phyloP scores from a whole-genome alignment of 768 basidiomycete species.

The Gloeostereum incarnatum region DNA sequence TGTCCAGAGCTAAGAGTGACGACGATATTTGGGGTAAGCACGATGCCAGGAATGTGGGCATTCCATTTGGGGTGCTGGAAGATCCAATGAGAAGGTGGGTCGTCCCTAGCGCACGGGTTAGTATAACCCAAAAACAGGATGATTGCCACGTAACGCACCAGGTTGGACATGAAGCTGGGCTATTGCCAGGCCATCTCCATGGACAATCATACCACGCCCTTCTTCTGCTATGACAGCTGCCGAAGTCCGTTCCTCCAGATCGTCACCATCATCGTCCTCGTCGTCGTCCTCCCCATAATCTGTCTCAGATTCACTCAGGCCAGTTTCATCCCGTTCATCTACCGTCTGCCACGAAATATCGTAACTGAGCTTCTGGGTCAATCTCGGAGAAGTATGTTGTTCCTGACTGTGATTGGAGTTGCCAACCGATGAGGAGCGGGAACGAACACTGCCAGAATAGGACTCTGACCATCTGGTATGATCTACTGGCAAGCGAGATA shows the following conservation, averaged over 20 bases:
- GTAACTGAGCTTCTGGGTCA: slow-evolving; percentile 63
- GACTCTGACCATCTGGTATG: slow-evolving; percentile 68
- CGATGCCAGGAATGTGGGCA: slow-evolving; percentile 65
- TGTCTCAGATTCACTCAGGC: slow-evolving; percentile 34
- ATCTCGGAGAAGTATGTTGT: slow-evolving; percentile 33
- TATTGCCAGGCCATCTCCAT: slow-evolving; percentile 54
- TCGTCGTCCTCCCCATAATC: slow-evolving; percentile 37
- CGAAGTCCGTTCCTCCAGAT: slow-evolving; percentile 63
- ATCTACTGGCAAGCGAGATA: slow-evolving; percentile 47
- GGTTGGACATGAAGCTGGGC: slow-evolving; percentile 55
- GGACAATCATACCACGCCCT: slow-evolving; percentile 76
- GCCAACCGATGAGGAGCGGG: slow-evolving; percentile 61
- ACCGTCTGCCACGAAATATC: slow-evolving; percentile 69
- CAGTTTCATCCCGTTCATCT: slow-evolving; percentile 59
- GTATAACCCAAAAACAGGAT: slow-evolving; percentile 5
- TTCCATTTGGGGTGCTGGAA: slow-evolving; percentile 64
- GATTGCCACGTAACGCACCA: slow-evolving; percentile 38
- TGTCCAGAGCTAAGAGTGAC: slow-evolving; percentile 86
- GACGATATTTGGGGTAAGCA: slow-evolving; percentile 64
- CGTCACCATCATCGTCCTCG: slow-evolving; percentile 37
- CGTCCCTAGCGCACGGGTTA: slow-evolving; percentile 46
- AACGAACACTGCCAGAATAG: slow-evolving; percentile 53
- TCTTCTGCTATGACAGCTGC: slow-evolving; percentile 77
- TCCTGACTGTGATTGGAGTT: slow-evolving; percentile 25
- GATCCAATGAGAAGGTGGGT: slow-evolving; percentile 92